A percentile compares a stretch with the other conserved stretches of the same genome.
Conservation (phyloP, 257 asterid genomes). For the Scutellaria galericulata region DNA sequence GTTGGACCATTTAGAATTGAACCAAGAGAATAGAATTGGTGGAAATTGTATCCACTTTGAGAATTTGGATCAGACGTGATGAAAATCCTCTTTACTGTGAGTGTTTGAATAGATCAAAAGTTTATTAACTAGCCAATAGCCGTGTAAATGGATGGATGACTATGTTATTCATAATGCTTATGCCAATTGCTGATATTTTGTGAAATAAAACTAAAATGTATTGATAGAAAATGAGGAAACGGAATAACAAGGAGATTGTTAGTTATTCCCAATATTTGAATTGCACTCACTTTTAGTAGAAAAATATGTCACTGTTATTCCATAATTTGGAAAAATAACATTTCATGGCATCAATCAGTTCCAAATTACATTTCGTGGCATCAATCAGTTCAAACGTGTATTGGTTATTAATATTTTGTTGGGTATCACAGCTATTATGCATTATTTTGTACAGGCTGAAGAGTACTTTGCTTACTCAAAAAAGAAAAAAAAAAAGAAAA, state of each 20-base stretch:
- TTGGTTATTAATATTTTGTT: background rate
- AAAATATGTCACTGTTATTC: background rate
- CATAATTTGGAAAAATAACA: constrained; percentile 4
- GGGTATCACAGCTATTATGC: background rate
- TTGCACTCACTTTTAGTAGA: background rate
- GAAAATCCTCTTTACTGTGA: background rate
- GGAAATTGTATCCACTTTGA: background rate
- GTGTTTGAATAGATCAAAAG: background rate
- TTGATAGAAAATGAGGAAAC: background rate
- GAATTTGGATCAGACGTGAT: constrained; percentile 2
- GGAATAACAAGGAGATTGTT: constrained; percentile 7
- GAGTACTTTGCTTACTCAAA: background rate
- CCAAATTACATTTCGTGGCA: constrained; percentile 4
- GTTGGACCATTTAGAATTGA: background rate
- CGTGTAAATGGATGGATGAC: constrained; percentile 17
- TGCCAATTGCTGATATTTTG: background rate
- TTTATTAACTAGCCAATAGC: constrained; percentile 2
- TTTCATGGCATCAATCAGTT: background rate
- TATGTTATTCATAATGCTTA: background rate
- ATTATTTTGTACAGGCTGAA: background rate
- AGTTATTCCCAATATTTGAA: background rate
- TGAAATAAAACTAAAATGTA: background rate
- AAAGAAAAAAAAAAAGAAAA: background rate
- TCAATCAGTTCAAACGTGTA: constrained; percentile 1
- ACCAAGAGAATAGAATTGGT: background rate